Evolutionary conservation across 208 protist species (phyloP).

Genomic region (Porcisia hertigi): DNA sequence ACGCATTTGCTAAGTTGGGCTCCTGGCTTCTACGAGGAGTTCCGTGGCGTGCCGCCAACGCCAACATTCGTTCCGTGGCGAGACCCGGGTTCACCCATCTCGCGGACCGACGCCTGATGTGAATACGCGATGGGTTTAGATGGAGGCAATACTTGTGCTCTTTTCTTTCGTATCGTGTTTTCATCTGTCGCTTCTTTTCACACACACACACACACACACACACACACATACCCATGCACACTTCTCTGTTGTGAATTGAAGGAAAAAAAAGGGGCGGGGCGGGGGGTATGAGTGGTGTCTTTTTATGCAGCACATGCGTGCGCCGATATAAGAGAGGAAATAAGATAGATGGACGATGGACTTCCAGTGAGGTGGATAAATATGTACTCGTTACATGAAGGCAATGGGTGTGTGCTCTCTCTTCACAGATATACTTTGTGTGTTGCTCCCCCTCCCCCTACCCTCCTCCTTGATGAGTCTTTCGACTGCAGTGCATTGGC

Average conservation of each 20-base stretch:
- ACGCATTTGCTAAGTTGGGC: constrained; percentile 86
- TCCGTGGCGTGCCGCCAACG: constrained; percentile 22
- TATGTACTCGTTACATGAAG: background rate
- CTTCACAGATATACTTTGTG: background rate
- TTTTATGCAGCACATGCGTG: background rate
- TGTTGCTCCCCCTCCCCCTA: background rate
- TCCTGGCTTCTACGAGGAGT: constrained; percentile 75
- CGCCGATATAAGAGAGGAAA: background rate
- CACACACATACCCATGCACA: too few relatives aligned
- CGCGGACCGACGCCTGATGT: background rate
- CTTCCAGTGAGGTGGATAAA: background rate
- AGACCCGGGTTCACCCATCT: background rate
- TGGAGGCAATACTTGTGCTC: background rate
- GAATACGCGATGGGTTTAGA: background rate
- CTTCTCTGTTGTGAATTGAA: too few relatives aligned
- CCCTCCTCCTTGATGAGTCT: background rate
- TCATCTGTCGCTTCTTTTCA: background rate
- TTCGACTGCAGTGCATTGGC: background rate
- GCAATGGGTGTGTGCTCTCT: background rate
- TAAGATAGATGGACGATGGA: background rate
- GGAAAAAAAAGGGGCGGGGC: too few relatives aligned
- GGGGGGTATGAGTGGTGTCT: background rate
- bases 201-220: background rate
- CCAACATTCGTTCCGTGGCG: constrained; percentile 28
- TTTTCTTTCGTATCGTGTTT: background rate